Base-by-base conservation (phyloP, 805 yeast species). In the Kodamaea laetipori region DNA sequence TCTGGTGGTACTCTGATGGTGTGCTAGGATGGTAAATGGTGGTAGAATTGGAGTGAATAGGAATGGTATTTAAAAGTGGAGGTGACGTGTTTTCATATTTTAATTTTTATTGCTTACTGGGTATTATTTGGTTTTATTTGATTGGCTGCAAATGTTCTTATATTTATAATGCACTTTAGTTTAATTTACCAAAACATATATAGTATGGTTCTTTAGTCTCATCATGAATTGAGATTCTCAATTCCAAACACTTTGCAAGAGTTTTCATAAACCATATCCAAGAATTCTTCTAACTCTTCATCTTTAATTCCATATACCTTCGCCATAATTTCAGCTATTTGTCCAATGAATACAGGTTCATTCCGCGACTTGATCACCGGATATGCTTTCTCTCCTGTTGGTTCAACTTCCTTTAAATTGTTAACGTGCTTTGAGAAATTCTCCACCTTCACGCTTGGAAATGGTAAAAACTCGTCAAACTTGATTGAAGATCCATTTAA, bases 301-400 rank as follows among this genome's bases (percentile, higher is more conserved):
- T 53, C 56, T 12, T 48, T 49, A 5, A 66, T 41, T 0, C 60
- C 66, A 44, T 69, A 62, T 13, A 71, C 44, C 24, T 48, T 53
- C 30, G 67, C 56, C 59, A 71, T 51, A 17, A 70, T 58, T 44
- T 75, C 79, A 1, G 95, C 97, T 0, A 90, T 89, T 44, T 80
- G 79, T 2, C 89, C 88, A 42, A 94, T 80, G 33, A 79, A 76
- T 39, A 95, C 90, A 0, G 99, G 99, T 63, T 94, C 99, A 61
- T 94, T 90, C 57, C 99, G 74, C 0, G 92, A 83, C 50, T 85
- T 85, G 32, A 94, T 77, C 71, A 88, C 50, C 3, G 82, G 81
- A 12, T 58, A 51, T 0, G 66, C 57, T 31, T 60, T 55, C 10
- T 55, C 55, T 1, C 71, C 67, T 6, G 27, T 39, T 11, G n/a